Percentiles rank a stretch among this genome's conserved stretches.
Evolutionary conservation across 2,329 filamentous ascomycete genomes (phyloP).

Genomic region (Venturia effusa): DNA sequence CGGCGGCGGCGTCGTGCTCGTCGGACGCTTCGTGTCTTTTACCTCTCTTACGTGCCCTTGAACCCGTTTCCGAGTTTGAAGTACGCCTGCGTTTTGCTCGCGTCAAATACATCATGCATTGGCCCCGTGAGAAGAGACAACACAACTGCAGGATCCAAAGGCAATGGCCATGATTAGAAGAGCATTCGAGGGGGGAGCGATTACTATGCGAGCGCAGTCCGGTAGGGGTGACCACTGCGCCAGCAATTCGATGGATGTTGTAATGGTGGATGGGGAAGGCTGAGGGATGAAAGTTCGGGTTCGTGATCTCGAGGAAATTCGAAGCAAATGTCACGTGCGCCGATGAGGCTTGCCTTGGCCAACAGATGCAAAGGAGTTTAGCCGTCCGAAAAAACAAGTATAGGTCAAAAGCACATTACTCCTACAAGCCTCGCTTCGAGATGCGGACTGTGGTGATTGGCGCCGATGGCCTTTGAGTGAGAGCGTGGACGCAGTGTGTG

Average conservation of each 20-base stretch:
- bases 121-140: slow-evolving; percentile 2
- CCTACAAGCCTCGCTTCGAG: not conserved
- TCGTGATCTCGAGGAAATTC: not conserved
- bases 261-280: not conserved
- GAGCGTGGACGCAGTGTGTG: not conserved
- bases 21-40: not conserved
- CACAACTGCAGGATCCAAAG: not conserved
- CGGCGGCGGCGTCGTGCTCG: not conserved
- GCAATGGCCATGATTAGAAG: slow-evolving; percentile 1
- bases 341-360: not conserved
- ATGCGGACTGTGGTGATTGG: slow-evolving; percentile 1
- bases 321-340: not conserved
- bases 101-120: slow-evolving; percentile 6
- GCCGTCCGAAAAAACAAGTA: not conserved
- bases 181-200: not conserved
- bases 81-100: slow-evolving; percentile 4
- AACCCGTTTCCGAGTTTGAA: slow-evolving; percentile 4
- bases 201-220: not conserved
- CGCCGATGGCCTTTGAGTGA: not conserved
- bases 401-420: not conserved
- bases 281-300: not conserved
- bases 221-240: not conserved
- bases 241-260: not conserved
- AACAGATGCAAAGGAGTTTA: not conserved
- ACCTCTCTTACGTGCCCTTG: not conserved